Percentiles rank a stretch among this genome's conserved stretches.
Evolutionary conservation across 176 grass and related monocot species (phyloP).

Genomic region (Lolium rigidum): DNA sequence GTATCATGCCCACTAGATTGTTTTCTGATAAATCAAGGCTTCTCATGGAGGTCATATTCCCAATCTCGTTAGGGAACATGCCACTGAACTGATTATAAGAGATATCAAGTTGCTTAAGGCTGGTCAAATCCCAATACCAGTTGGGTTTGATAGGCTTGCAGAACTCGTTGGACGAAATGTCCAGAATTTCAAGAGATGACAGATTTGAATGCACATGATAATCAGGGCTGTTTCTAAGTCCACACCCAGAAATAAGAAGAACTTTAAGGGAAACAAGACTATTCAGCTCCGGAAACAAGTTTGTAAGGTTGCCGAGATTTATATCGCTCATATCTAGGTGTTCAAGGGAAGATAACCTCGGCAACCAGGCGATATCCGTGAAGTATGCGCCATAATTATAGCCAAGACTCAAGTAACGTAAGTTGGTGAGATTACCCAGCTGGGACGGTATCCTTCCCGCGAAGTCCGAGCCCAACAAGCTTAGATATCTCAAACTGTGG

Average conservation of each 20-base stretch:
- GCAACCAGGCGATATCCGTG: too few species aligned
- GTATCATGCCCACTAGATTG: not conserved
- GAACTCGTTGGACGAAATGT: not conserved
- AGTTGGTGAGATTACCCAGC: not conserved
- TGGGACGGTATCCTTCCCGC: not conserved
- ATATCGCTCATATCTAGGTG: not conserved
- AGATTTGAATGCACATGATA: not conserved
- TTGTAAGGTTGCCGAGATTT: not conserved
- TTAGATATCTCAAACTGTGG: not conserved
- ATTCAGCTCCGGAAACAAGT: not conserved
- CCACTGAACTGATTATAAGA: rapidly evolving
- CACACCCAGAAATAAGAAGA: not conserved
- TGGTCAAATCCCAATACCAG: constrained; percentile 24
- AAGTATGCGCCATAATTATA: too few species aligned
- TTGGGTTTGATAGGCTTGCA: not conserved
- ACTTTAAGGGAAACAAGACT: not conserved
- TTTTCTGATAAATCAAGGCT: not conserved
- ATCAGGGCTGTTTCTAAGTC: not conserved
- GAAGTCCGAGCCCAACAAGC: not conserved
- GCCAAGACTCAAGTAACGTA: too few species aligned
- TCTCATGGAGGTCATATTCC: constrained; percentile 6
- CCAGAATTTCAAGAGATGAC: not conserved
- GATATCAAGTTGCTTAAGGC: not conserved
- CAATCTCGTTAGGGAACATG: not conserved
- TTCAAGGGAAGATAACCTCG: too few species aligned